These are phyloP conservation scores for Teratosphaeria pseudoeucalypti DNA, from an alignment of 2,329 filamentous ascomycete species.

Conservation along the genomic window DNA sequence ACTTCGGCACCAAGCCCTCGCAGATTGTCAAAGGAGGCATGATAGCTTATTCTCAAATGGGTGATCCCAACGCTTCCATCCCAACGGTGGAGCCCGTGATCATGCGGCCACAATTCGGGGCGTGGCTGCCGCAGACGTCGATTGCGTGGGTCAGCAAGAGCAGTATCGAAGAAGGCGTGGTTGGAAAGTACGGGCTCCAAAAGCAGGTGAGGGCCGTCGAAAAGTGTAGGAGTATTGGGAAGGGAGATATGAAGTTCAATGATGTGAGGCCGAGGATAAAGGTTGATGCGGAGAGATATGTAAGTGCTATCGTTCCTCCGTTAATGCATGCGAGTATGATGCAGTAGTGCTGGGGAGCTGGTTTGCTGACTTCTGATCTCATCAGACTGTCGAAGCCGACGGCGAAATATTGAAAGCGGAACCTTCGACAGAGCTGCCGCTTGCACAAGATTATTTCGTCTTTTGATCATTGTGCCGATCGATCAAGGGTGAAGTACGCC, in stretches of 20 bases:
- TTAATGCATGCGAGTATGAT: not conserved
- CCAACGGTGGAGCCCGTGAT: conserved; percentile 79
- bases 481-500: conserved; percentile 35
- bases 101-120: conserved; percentile 76
- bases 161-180: conserved; percentile 55
- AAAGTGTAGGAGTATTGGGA: conserved; percentile 26
- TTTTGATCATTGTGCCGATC: conserved; percentile 27
- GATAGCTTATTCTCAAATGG: conserved; percentile 74
- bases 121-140: conserved; percentile 49
- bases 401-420: conserved; percentile 63
- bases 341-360: not conserved
- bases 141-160: conserved; percentile 75
- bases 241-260: conserved; percentile 27
- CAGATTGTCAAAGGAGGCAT: conserved; percentile 80
- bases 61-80: conserved; percentile 52
- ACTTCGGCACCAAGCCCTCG: conserved; percentile 78
- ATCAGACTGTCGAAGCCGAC: conserved; percentile 66
- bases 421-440: conserved; percentile 58
- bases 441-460: conserved; percentile 68
- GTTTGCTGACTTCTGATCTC: conserved; percentile 7
- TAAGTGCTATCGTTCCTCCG: conserved; percentile 27
- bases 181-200: conserved; percentile 62
- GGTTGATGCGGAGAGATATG: conserved; percentile 84
- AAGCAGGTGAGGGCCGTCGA: conserved; percentile 74
- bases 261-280: conserved; percentile 68